Evolutionary conservation across 345 rosid genomes (phyloP), one percentile per base, ranked within the genome.

Genomic region (Cardamine occulta): DNA sequence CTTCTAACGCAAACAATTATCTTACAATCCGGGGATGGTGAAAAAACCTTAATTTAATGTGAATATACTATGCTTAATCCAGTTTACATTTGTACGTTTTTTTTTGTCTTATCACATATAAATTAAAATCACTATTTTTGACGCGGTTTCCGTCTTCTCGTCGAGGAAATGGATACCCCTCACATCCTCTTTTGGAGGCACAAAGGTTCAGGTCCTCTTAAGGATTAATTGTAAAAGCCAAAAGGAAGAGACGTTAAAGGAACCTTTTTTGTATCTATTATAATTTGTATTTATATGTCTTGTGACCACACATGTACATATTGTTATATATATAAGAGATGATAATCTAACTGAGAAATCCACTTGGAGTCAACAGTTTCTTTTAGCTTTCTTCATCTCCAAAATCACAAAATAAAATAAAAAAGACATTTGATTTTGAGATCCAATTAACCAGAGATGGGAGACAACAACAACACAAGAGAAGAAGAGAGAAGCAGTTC

Each of bases 81-180:
- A 47, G 12, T 10, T 45, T 52, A 59, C 49, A 62, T 69, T 62
- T 54, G 42, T 9, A 57, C 11, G 8, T 8, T 47, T 40, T 8
- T 56, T 57, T 7, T 12, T 37, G 8, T 26, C 23, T 37, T 35
- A 9, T 35, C 73, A 48, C 39, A n/a, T 23, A 9, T 66, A 26
- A 60, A 28, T 39, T 7, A 66, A 48, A 44, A 19, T 54, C 48
- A 15, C 32, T 52, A 14, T n/a, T 28, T 35, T 13, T 57, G 32
- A 70, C 71, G 42, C 76, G 72, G 59, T 55, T 70, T 77, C 28
- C n/a, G n/a, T n/a, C n/a, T n/a, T n/a, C n/a, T n/a, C n/a, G n/a
- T n/a, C n/a, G n/a, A n/a, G n/a, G n/a, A n/a, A n/a, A n/a, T n/a
- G n/a, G n/a, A n/a, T n/a, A n/a, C n/a, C n/a, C n/a, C n/a, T n/a